Evolutionary conservation across 202 grass and related monocot genomes (phyloP).

Genomic region (Carex arenaria): DNA sequence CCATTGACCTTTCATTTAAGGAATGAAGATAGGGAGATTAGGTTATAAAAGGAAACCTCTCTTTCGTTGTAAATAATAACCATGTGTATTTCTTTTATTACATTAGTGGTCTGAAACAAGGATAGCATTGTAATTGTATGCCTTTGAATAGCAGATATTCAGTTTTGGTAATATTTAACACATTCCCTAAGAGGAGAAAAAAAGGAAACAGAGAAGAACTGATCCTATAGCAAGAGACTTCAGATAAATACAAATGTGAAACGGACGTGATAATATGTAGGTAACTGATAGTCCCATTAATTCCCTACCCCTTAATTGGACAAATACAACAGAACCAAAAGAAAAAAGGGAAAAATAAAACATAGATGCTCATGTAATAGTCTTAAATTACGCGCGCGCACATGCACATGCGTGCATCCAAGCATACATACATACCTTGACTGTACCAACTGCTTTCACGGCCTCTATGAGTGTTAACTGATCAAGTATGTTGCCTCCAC

Average conservation of each 20-base stretch:
- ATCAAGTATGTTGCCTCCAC: conserved; percentile 46
- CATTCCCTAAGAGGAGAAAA: neutral
- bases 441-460: conserved; percentile 36
- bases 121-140: neutral
- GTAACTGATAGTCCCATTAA: no score
- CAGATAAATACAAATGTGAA: no score
- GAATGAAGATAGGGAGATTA: neutral
- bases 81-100: neutral
- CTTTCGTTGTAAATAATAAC: neutral
- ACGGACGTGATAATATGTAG: no score
- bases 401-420: neutral
- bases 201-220: no score
- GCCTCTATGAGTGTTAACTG: conserved; percentile 58
- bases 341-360: neutral
- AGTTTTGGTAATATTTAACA: neutral
- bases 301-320: neutral
- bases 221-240: no score
- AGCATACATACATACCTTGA: conserved; percentile 37
- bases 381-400: neutral
- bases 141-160: neutral
- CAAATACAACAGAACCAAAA: neutral
- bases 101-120: neutral
- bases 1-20: neutral
- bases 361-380: neutral
- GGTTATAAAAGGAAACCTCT: neutral